Conservation (phyloP, 768 basidiomycete genomes). For the Pulveroboletus frians region DNA sequence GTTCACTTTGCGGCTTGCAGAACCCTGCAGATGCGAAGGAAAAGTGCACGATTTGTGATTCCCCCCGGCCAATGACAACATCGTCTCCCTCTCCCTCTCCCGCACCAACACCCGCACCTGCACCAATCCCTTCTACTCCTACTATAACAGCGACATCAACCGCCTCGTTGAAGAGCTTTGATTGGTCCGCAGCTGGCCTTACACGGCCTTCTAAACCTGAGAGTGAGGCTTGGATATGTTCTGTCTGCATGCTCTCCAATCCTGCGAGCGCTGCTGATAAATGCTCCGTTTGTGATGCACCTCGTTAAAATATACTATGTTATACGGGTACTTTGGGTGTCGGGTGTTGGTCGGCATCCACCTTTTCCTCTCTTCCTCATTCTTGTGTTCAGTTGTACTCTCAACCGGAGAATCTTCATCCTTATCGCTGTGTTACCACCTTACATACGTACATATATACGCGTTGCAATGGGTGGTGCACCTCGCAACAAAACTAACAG, state of each 20-base stretch:
- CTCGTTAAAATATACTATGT: conserved; percentile 26
- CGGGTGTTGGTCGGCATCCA: background rate
- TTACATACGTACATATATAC: conserved; percentile 5
- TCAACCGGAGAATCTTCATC: background rate
- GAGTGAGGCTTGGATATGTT: conserved; percentile 37
- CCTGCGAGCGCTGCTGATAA: conserved; percentile 38
- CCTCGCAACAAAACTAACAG: background rate
- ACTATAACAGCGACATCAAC: background rate
- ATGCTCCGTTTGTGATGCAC: conserved; percentile 48
- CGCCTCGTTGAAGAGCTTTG: conserved; percentile 25
- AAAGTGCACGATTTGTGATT: conserved; percentile 45
- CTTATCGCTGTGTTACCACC: background rate
- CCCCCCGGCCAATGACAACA: conserved; percentile 26
- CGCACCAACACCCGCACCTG: background rate
- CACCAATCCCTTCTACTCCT: background rate
- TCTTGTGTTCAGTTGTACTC: conserved; percentile 1
- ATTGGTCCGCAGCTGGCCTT: conserved; percentile 38
- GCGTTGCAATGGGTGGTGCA: background rate
- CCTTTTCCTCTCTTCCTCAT: conserved; percentile 12
- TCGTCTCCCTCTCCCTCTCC: conserved; percentile 11
- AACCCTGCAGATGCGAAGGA: conserved; percentile 36
- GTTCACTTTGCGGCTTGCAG: conserved; percentile 44
- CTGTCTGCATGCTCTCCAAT: conserved; percentile 41
- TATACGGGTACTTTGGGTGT: conserved; percentile 5
- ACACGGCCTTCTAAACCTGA: conserved; percentile 22